These are phyloP conservation scores for Microdochium bolleyi DNA, from an alignment of 2,329 filamentous ascomycete species.

Conservation along the genomic window DNA sequence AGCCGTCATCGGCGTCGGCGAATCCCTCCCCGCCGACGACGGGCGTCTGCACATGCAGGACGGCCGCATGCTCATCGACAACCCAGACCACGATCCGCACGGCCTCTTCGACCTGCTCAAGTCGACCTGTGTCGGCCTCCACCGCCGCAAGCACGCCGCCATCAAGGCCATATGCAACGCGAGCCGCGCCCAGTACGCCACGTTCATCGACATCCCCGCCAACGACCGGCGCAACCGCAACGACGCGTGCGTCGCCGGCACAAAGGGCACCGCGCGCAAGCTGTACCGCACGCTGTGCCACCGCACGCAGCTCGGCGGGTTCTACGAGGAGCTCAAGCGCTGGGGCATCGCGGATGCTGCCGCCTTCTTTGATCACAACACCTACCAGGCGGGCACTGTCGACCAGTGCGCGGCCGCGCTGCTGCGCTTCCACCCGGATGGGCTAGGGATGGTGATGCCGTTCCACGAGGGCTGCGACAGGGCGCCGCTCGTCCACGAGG, in stretches of 20 bases:
- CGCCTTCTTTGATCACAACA: background rate
- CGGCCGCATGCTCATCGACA: background rate
- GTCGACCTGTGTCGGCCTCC: background rate
- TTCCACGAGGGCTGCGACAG: background rate
- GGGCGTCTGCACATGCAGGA: background rate
- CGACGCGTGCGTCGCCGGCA: background rate
- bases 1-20: background rate
- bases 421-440: background rate
- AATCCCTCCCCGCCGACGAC: background rate
- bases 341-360: background rate
- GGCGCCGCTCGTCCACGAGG: background rate
- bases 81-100: background rate
- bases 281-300: background rate
- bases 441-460: background rate
- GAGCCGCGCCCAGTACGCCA: background rate
- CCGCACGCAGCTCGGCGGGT: background rate
- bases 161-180: background rate
- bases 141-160: background rate
- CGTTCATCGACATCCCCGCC: background rate
- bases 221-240: background rate
- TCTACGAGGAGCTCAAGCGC: background rate
- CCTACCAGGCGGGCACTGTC: background rate
- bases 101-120: background rate
- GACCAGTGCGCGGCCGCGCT: background rate
- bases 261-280: background rate